Evolutionary conservation across 2,329 filamentous ascomycete genomes (phyloP).

Genomic region (Dissoconium aciculare): DNA sequence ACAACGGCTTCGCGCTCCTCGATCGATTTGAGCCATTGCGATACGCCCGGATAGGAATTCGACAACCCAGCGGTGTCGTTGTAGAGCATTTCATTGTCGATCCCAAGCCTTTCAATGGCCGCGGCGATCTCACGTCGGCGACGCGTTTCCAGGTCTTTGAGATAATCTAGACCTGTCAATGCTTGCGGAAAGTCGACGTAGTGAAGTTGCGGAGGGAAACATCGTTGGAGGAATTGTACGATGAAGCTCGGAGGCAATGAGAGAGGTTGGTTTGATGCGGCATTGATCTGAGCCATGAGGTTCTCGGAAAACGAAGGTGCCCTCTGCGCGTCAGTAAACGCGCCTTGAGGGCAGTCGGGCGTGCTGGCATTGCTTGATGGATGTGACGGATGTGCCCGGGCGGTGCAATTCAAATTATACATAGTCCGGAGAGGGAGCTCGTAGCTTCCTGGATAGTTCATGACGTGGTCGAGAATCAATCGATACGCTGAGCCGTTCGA

Average conservation of each 20-base stretch:
- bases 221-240: conserved; percentile 44
- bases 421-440: conserved; percentile 53
- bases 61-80: conserved; percentile 34
- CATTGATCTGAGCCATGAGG: conserved; percentile 42
- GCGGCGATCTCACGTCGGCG: conserved; percentile 43
- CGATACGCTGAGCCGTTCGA: conserved; percentile 31
- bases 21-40: conserved; percentile 36
- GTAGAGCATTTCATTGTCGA: conserved; percentile 35
- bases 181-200: conserved; percentile 51
- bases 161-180: conserved; percentile 50
- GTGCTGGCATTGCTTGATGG: conserved; percentile 25
- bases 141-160: conserved; percentile 47
- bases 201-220: conserved; percentile 41
- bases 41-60: conserved; percentile 38
- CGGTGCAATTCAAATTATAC: conserved; percentile 50
- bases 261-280: conserved; percentile 44
- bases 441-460: conserved; percentile 47
- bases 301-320: conserved; percentile 36
- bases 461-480: conserved; percentile 42
- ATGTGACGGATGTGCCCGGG: conserved; percentile 30
- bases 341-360: conserved; percentile 16
- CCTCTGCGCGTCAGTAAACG: conserved; percentile 13
- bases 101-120: conserved; percentile 39
- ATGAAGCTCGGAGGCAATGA: conserved; percentile 49
- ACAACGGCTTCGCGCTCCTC: conserved; percentile 36